Percentiles rank a stretch among this genome's conserved stretches.
phyloP scores from a whole-genome alignment of 2,329 filamentous ascomycete species.

The Plectosphaerella sp. region DNA sequence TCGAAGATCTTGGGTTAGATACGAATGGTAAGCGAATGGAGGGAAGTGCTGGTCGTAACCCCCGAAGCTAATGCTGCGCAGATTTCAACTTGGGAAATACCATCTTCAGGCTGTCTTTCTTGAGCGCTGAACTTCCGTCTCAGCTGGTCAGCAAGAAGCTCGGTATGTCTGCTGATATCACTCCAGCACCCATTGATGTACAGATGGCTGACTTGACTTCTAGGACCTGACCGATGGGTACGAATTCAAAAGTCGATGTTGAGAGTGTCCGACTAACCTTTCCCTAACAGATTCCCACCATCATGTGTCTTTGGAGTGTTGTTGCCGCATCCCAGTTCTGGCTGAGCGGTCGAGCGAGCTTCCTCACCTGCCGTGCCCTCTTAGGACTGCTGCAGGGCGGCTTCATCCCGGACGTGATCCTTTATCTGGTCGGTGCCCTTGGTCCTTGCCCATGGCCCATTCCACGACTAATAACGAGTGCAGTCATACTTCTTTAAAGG shows the following conservation, averaged over 20 bases:
- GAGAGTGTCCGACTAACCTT: constrained; percentile 4
- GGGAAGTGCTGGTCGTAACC: too few relatives aligned
- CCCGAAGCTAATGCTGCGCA: constrained; percentile 20
- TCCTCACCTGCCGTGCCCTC: constrained; percentile 29
- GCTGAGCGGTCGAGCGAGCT: constrained; percentile 28
- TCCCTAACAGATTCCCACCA: background rate
- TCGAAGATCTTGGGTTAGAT: constrained; percentile 34
- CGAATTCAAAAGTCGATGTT: background rate
- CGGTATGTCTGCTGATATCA: constrained; percentile 31
- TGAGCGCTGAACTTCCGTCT: constrained; percentile 44
- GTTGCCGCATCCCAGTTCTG: constrained; percentile 13
- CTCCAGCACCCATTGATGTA: background rate
- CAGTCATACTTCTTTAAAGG: constrained; percentile 65
- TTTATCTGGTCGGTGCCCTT: constrained; percentile 13
- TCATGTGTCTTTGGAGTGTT: constrained; percentile 6
- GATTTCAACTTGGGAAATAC: constrained; percentile 25
- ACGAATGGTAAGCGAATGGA: constrained; percentile 24
- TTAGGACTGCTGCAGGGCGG: constrained; percentile 37
- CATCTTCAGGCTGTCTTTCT: constrained; percentile 24
- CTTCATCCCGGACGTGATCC: constrained; percentile 30
- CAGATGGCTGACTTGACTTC: constrained; percentile 19
- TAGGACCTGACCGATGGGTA: constrained; percentile 29
- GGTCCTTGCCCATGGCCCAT: background rate
- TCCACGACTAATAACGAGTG: background rate
- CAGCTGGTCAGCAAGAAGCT: constrained; percentile 47